Evolutionary conservation across 2,329 filamentous ascomycete genomes (phyloP).

Genomic region (Claviceps pazoutovae): DNA sequence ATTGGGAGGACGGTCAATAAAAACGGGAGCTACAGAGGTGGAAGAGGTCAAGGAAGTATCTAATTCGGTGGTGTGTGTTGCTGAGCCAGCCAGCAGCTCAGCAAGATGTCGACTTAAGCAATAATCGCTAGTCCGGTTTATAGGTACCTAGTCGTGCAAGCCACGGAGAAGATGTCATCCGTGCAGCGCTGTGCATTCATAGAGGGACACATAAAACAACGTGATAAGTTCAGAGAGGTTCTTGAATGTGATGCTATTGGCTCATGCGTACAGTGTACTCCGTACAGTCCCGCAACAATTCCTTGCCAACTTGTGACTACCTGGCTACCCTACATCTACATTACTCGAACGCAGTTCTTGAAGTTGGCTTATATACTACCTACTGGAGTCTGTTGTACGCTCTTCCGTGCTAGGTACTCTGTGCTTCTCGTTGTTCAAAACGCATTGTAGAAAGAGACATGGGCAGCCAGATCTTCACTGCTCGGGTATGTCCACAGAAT

Average conservation of each 20-base stretch:
- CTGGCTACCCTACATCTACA: no score
- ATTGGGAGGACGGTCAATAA: slow-evolving; percentile 27
- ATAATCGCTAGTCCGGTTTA: slow-evolving; percentile 16
- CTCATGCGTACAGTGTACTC: no score
- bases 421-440: no score
- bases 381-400: no score
- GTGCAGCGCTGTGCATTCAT: slow-evolving; percentile 11
- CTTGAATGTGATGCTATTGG: background rate
- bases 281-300: no score
- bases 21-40: slow-evolving; percentile 9
- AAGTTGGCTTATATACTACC: no score
- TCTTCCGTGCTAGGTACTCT: no score
- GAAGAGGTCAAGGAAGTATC: background rate
- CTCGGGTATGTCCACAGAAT: no score
- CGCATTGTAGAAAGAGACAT: no score
- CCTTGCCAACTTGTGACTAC: no score
- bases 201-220: slow-evolving; percentile 10
- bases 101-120: background rate
- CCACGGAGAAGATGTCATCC: background rate
- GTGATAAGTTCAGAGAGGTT: background rate
- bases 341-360: no score
- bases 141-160: slow-evolving; percentile 18
- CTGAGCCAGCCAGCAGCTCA: slow-evolving; percentile 3
- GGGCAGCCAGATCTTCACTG: no score
- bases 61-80: background rate